Evolutionary conservation across 169 alveolate species (phyloP).

Genomic region (Plasmodium chabaudi): DNA sequence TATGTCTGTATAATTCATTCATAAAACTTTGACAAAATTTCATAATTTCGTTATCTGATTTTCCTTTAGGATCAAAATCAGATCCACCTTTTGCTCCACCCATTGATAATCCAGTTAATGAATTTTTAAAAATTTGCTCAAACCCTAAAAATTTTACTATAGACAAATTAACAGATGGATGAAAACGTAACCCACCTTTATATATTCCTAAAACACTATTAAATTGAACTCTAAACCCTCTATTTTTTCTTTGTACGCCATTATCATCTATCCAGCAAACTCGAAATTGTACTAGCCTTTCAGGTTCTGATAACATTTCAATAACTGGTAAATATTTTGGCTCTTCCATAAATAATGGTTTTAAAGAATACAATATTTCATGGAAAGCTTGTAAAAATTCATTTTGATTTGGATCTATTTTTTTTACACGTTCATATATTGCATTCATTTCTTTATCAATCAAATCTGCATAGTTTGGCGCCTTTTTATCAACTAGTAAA

Average conservation of each 20-base stretch:
- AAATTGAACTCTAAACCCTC: constrained; percentile 90
- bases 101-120: constrained; percentile 86
- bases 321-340: constrained; percentile 82
- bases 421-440: constrained; percentile 62
- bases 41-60: constrained; percentile 86
- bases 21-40: constrained; percentile 88
- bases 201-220: constrained; percentile 88
- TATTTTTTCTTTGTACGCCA: constrained; percentile 83
- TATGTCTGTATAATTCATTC: constrained; percentile 85
- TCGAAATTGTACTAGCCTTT: constrained; percentile 82
- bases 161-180: constrained; percentile 88
- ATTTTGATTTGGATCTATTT: constrained; percentile 70
- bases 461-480: constrained; percentile 34
- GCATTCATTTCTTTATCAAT: constrained; percentile 64
- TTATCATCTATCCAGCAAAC: constrained; percentile 88
- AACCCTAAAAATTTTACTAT: constrained; percentile 89
- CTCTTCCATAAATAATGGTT: constrained; percentile 80
- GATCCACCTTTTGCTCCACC: constrained; percentile 93
- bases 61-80: constrained; percentile 92
- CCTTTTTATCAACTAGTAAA: constrained; percentile 26
- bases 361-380: constrained; percentile 77
- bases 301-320: constrained; percentile 85
- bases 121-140: constrained; percentile 91
- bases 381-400: constrained; percentile 84
- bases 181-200: constrained; percentile 92